Conservation (phyloP, 179 eudicot species). For the Sideroxylon spinosum region DNA sequence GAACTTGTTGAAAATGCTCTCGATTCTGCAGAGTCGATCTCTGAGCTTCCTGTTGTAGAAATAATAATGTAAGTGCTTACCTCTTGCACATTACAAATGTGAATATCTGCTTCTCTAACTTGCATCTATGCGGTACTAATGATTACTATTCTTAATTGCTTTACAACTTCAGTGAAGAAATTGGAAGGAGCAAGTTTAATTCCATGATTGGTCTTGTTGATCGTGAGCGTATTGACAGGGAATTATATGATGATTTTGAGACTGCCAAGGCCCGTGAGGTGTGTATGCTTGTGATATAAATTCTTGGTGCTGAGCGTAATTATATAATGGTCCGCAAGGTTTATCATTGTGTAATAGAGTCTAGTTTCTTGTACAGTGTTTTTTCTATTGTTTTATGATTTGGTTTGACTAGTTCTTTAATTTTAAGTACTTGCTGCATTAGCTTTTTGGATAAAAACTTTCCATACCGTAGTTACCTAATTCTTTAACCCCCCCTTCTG, state of each 20-base stretch:
- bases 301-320: background rate
- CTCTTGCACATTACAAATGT: background rate
- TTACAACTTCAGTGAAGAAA: constrained; percentile 73
- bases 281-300: constrained; percentile 20
- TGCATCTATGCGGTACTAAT: background rate
- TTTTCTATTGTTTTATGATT: background rate
- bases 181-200: constrained; percentile 74
- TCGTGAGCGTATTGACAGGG: constrained; percentile 83
- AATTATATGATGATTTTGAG: constrained; percentile 83
- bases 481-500: no score
- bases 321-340: background rate
- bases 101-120: background rate
- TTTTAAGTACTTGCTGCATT: background rate
- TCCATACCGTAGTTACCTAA: no score
- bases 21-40: constrained; percentile 89
- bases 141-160: constrained; percentile 10
- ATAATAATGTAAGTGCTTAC: constrained; percentile 59
- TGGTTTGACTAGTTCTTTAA: constrained; percentile 6
- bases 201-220: constrained; percentile 97
- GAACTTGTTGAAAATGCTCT: constrained; percentile 97
- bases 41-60: constrained; percentile 88
- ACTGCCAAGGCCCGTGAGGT: constrained; percentile 94
- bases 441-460: background rate
- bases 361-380: background rate
- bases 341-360: background rate